Evolutionary conservation across 2,329 filamentous ascomycete species (phyloP).

Genomic region (Fusarium sp.): DNA sequence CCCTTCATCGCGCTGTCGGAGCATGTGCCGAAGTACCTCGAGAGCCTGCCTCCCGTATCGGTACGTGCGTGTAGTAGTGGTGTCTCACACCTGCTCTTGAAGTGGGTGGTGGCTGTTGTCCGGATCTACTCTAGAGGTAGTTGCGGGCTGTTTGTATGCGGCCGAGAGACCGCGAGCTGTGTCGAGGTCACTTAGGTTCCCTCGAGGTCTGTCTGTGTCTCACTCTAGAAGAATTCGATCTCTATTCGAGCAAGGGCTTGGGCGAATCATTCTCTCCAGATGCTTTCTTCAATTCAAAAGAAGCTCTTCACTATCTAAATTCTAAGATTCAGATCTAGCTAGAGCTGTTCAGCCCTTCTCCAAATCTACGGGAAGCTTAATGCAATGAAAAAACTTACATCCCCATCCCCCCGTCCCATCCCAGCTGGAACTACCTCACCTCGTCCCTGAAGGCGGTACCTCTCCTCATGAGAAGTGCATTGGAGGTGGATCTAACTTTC

Average conservation of each 20-base stretch:
- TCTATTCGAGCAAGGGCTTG: not conserved
- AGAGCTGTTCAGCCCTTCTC: not conserved
- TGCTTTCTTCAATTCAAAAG: not conserved
- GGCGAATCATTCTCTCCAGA: not conserved
- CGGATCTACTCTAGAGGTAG: not conserved
- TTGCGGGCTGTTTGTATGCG: conserved; percentile 2
- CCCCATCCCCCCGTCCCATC: not conserved
- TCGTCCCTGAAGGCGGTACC: not conserved
- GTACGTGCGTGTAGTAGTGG: not conserved
- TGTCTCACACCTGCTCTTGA: not conserved
- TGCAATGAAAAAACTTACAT: not conserved
- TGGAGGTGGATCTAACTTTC: not conserved
- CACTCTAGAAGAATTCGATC: not conserved
- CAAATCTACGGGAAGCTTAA: conserved; percentile 8
- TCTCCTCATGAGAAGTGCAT: not conserved
- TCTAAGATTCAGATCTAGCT: not conserved
- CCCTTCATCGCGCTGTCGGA: not conserved
- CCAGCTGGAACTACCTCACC: conserved; percentile 2
- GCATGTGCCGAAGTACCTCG: not conserved
- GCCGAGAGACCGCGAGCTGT: not conserved
- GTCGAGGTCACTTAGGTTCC: not conserved
- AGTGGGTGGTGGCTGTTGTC: conserved; percentile 1
- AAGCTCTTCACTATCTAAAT: conserved; percentile 1
- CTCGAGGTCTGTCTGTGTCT: not conserved
- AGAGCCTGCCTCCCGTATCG: not conserved